Evolutionary conservation across 2,329 filamentous ascomycete species (phyloP), one percentile per base, ranked within the genome.

Genomic region (Delphinella strobiligena): DNA sequence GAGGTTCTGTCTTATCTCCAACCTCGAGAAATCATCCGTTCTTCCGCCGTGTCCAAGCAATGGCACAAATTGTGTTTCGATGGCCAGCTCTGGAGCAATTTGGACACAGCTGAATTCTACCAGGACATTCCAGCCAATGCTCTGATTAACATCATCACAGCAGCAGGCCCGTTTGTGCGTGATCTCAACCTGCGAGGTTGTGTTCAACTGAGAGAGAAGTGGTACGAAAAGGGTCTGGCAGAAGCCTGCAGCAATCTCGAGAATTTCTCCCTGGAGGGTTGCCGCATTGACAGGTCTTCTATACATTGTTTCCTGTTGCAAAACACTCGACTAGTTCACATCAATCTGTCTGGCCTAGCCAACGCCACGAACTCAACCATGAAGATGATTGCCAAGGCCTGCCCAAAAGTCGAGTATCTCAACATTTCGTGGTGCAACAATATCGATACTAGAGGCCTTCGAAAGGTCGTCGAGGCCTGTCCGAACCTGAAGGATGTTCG

Each of bases 361-460:
- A 79, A 80, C 10, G 82, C 88, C 11, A 86, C 80, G 19, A 93
- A 94, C 55, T 75, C 75, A 16, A 83, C 85, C 1, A 88, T 93
- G 74, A 84, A 80, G 53, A 85, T 93, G 44, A 81, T 98, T 44
- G 80, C 84, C 1, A 71, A 81, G 38, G 80, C 80, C 30, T 96
- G 89, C 51, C 78, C 80, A 1, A 78, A 80, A 36, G 68, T 98
- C n/a, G 80, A 93, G 59, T 71, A 75, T 40, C 71, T 96, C 48
- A 93, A 95, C 52, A 75, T 96, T 15, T 93, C 87, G 0, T 96
- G 89, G 86, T 98, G 91, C 63, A 79, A 78, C 48, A 81, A 86
- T 45, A 77, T 95, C 54, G 81, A 91, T 53, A 81, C 84, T 7
- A 68, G 74, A 10, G 88, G 87, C 4, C 65, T 96, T 39, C 75